A percentile compares a stretch with the other conserved stretches of the same genome.
Evolutionary conservation across 208 protist genomes (phyloP).

Genomic region (Kentomonas sorsogonicus): DNA sequence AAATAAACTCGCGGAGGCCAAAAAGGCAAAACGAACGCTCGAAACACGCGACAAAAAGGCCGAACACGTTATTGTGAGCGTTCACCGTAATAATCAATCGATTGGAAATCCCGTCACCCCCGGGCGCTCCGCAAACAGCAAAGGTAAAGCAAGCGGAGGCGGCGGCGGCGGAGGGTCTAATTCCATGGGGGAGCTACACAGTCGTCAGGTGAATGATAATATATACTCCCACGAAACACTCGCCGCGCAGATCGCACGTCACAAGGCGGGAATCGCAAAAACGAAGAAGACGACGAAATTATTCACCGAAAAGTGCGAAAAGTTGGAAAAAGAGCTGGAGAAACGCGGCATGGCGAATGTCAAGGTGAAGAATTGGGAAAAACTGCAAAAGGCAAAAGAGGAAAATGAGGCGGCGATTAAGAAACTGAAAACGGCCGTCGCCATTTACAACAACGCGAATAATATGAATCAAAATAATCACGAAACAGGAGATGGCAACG

Average conservation of each 20-base stretch:
- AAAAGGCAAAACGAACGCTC: too few species aligned
- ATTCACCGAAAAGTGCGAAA: conserved; percentile 30
- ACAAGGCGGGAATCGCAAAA: conserved; percentile 20
- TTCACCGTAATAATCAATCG: too few species aligned
- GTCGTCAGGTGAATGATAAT: conserved; percentile 7
- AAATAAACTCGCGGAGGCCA: too few species aligned
- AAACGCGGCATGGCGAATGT: conserved; percentile 23
- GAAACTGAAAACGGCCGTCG: conserved; percentile 26
- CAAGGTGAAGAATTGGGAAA: conserved; percentile 46
- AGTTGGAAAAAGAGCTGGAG: conserved; percentile 37
- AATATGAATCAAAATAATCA: not conserved
- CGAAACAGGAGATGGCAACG: too few species aligned
- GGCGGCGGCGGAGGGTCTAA: too few species aligned
- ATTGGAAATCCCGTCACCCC: too few species aligned
- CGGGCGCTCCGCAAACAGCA: too few species aligned
- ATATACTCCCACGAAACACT: not conserved
- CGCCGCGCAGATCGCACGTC: too few species aligned
- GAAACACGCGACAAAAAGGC: too few species aligned
- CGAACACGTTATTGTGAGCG: too few species aligned
- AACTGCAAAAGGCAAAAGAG: conserved; percentile 24
- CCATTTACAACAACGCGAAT: conserved; percentile 39
- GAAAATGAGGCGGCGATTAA: conserved; percentile 24
- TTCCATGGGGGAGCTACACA: too few species aligned
- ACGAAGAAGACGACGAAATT: conserved; percentile 19
- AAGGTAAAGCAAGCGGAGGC: too few species aligned